Base-by-base conservation (phyloP, 148 eudicot genomes). In the Gaultheria prostrata region DNA sequence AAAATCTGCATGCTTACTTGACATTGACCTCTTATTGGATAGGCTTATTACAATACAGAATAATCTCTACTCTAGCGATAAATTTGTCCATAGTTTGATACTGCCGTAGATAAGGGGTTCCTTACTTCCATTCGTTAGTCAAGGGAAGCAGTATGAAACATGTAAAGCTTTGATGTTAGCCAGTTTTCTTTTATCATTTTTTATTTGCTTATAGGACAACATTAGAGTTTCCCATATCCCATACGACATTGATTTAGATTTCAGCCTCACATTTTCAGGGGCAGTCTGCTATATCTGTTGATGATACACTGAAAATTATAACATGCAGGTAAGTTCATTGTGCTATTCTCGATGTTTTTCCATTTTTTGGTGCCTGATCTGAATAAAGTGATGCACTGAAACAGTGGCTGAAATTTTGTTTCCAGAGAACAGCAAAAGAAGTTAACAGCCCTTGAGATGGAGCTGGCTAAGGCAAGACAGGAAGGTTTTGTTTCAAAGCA, bases 361-460 rank as follows among this genome's bases (percentile, higher is more conserved):
- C 21, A 3, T 39, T 76, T 20, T 33, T 49, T 46, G 20, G 43
- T 18, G 14, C 53, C 70, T 67, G 20, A 79, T 80, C 50, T 82
- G 13, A 84, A 35, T 67, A 53, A 7, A 28, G 13, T 35, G 24
- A 45, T 30, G 4, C 45, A 20, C 57, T 70, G 43, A 80, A 14
- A 50, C n/a, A 61, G 45, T 43, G 59, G 78, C 76, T 43, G 74
- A 80, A 51, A 63, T 78, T 77, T 53, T 85, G 81, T 53, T 88
- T 86, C 39, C 86, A 95, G 98, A 83, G 95, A 95, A 87, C 92
- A 92, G 73, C 92, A 90, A 67, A 95, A 92, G 88, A 93, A 92
- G 88, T 84, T 93, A 86, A 88, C 91, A 83, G 89, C 90, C 76
- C 95, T 95, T 82, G 91, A 95, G 86, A 90, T 88, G 93, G 94